Base-by-base conservation (phyloP, 2,329 filamentous ascomycete genomes). In the Sclerotiophoma versabilis region DNA sequence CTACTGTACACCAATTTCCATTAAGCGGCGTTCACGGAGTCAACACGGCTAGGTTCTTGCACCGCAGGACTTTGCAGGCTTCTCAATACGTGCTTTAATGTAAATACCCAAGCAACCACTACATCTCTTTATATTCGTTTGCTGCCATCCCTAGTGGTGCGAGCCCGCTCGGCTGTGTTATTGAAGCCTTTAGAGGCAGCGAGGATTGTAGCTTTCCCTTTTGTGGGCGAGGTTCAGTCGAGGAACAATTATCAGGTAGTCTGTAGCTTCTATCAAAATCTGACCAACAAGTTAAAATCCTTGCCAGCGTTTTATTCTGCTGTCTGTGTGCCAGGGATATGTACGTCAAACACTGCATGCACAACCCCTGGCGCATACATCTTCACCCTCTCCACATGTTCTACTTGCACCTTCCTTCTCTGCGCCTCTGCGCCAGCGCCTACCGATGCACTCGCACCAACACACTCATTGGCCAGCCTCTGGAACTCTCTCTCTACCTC, bases 341-440 rank as follows among this genome's bases (percentile, higher is more conserved):
- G 47, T 1, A 87, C 77, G 69, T 87, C 84, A 64, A 86, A 79
- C n/a, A 87, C 83, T 59, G 79, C 84, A 73, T 87, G 84, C 74
- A 84, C 79, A 2, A 87, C 81, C 1, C 84, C 84, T 4, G 85
- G 84, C 29, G 84, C 84, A 73, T 84, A 87, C 45, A 81, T 84
- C 72, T 87, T 87, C 38, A 87, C 83, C 49, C 46, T 63, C 54
- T 75, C 72, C 9, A 73, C 82, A 80, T 68, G 81, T 77, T 60
- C 86, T 82, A 58, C 83, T 80, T 11, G 44, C 1, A 65, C 69
- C 10, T 41, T 53, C 33, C 54, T 57, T 17, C 29, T 22, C n/a
- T n/a, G n/a, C n/a, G n/a, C n/a, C n/a, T n/a, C n/a, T n/a, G n/a
- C n/a, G n/a, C n/a, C n/a, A n/a, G n/a, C n/a, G n/a, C 32, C 3